phyloP scores from a whole-genome alignment of 257 asterid species.

The Eustoma russellianum region DNA sequence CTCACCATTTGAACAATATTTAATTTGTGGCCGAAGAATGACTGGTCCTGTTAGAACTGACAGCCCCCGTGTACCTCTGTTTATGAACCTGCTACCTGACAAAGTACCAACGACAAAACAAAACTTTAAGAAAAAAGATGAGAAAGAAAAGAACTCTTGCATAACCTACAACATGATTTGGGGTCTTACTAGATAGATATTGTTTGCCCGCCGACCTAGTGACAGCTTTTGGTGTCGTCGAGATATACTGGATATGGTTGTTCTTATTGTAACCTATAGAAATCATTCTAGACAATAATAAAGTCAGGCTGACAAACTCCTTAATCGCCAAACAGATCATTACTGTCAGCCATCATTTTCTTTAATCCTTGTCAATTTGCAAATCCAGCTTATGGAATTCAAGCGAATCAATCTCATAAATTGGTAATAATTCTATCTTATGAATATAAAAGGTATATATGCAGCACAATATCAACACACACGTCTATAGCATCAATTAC shows the following conservation, averaged over 20 bases:
- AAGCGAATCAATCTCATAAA: not conserved
- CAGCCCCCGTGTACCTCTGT: conserved; percentile 15
- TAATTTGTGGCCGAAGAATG: conserved; percentile 14
- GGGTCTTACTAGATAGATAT: too few species aligned
- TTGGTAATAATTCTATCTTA: too few species aligned
- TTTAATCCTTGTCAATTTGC: too few species aligned
- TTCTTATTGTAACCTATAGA: too few species aligned
- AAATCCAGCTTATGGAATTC: not conserved
- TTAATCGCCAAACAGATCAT: not conserved
- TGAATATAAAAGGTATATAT: too few species aligned
- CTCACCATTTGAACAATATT: conserved; percentile 32
- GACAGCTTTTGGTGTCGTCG: too few species aligned
- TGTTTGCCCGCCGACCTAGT: too few species aligned
- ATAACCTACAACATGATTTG: not conserved
- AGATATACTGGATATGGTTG: too few species aligned
- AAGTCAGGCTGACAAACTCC: not conserved
- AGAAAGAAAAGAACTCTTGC: too few species aligned
- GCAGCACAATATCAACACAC: too few species aligned
- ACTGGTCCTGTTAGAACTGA: conserved; percentile 22
- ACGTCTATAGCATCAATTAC: too few species aligned
- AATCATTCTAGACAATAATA: not conserved
- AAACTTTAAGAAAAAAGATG: not conserved
- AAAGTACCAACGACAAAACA: conserved; percentile 10
- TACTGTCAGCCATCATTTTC: not conserved
- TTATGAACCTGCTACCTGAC: conserved; percentile 16